These are phyloP conservation scores for Sisymbrium altissimum DNA, from an alignment of 345 rosid genomes.

Conservation along the genomic window DNA sequence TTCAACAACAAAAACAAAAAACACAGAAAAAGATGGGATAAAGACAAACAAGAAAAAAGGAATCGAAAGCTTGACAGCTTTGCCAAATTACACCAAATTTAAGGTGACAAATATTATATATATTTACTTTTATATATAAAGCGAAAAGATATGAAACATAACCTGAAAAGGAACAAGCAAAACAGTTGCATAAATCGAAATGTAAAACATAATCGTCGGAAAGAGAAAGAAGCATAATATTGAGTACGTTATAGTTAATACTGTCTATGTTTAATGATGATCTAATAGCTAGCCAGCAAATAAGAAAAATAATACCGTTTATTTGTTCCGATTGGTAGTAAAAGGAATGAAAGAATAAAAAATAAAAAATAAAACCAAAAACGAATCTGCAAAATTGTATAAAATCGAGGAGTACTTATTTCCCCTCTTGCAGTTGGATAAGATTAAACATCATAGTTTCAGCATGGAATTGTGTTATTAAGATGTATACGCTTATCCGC, in stretches of 20 bases:
- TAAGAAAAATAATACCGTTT: not conserved
- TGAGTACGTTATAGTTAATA: not conserved
- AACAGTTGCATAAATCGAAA: not conserved
- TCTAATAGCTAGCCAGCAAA: not conserved
- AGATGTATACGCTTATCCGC: too few species aligned
- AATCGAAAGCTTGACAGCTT: not conserved
- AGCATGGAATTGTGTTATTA: too few species aligned
- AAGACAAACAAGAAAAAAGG: constrained; percentile 4
- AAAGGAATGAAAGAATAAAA: not conserved
- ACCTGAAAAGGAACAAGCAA: constrained; percentile 1
- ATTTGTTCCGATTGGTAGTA: not conserved
- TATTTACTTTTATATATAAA: not conserved
- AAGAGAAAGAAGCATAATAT: not conserved
- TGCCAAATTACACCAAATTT: not conserved
- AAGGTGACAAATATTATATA: not conserved
- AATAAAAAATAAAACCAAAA: not conserved
- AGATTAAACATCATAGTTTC: not conserved
- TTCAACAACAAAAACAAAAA: not conserved
- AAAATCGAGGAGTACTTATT: not conserved
- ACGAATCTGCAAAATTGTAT: not conserved
- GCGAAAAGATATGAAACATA: not conserved
- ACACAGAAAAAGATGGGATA: not conserved
- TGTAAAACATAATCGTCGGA: not conserved
- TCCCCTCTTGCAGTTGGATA: not conserved
- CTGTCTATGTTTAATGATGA: not conserved